These are phyloP conservation scores for Euphorbia tirucalli DNA, from an alignment of 345 rosid species.

Conservation along the genomic window DNA sequence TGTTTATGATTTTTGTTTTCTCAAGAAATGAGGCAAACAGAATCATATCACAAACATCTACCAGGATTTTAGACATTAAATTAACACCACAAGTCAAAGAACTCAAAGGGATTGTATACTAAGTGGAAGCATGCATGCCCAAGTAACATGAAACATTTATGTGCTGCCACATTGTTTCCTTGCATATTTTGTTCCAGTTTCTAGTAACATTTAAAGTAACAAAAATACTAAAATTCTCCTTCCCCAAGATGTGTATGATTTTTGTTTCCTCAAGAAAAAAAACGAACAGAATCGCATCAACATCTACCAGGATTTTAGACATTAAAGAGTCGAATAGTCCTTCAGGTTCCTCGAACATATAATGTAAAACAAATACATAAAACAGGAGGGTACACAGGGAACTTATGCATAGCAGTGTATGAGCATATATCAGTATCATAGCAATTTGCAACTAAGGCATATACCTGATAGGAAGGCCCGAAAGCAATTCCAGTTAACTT, in stretches of 20 bases:
- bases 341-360: not conserved
- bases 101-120: no score
- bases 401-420: not conserved
- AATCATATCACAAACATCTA: not conserved
- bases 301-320: not conserved
- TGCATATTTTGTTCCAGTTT: no score
- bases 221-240: not conserved
- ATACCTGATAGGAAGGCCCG: slow-evolving; percentile 92
- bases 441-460: not conserved
- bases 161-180: not conserved
- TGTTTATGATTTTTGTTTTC: not conserved
- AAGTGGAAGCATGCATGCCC: no score
- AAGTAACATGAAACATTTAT: not conserved
- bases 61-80: not conserved
- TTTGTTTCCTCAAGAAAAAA: not conserved
- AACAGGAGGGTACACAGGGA: not conserved
- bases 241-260: not conserved
- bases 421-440: not conserved
- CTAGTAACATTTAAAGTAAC: not conserved
- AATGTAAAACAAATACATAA: not conserved
- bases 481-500: slow-evolving; percentile 92
- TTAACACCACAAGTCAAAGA: not conserved
- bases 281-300: not conserved
- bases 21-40: not conserved
- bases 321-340: not conserved